Evolutionary conservation across 2,329 filamentous ascomycete species (phyloP).

Genomic region (Penicillium sp.): DNA sequence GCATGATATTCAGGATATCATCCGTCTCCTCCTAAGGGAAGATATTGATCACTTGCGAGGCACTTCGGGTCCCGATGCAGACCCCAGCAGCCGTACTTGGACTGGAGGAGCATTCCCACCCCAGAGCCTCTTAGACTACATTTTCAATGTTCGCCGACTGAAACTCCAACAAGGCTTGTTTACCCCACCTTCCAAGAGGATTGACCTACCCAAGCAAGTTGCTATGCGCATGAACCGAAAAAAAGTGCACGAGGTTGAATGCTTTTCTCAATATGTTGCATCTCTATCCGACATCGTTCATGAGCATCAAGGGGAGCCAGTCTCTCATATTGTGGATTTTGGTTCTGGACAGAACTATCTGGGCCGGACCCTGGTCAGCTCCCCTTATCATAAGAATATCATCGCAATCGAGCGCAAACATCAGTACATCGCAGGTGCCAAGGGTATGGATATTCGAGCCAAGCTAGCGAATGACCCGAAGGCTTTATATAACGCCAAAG

Average conservation of each 20-base stretch:
- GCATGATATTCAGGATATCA: conserved; percentile 70
- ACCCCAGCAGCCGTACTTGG: conserved; percentile 34
- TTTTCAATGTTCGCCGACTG: conserved; percentile 67
- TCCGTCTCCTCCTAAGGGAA: conserved; percentile 79
- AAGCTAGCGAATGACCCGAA: conserved; percentile 79
- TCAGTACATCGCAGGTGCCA: conserved; percentile 82
- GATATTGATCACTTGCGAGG: conserved; percentile 57
- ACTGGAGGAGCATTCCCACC: conserved; percentile 48
- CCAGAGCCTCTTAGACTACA: conserved; percentile 66
- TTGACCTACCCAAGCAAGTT: conserved; percentile 64
- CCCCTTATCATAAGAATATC: conserved; percentile 81
- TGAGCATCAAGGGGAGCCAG: conserved; percentile 45
- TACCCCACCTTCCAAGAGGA: conserved; percentile 26
- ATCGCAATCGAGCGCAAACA: conserved; percentile 87
- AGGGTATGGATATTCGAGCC: conserved; percentile 67
- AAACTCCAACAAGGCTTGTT: conserved; percentile 64
- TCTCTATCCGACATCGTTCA: conserved; percentile 60
- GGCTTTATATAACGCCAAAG: conserved; percentile 50
- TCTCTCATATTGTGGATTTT: conserved; percentile 92
- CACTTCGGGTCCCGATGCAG: background rate
- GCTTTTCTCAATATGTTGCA: conserved; percentile 84
- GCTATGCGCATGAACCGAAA: conserved; percentile 95
- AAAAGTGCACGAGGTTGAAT: conserved; percentile 88
- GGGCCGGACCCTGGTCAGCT: conserved; percentile 78
- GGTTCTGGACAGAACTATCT: conserved; percentile 97